Conservation (phyloP, 2,329 filamentous ascomycete genomes). For the Fusarium tuaranense region DNA sequence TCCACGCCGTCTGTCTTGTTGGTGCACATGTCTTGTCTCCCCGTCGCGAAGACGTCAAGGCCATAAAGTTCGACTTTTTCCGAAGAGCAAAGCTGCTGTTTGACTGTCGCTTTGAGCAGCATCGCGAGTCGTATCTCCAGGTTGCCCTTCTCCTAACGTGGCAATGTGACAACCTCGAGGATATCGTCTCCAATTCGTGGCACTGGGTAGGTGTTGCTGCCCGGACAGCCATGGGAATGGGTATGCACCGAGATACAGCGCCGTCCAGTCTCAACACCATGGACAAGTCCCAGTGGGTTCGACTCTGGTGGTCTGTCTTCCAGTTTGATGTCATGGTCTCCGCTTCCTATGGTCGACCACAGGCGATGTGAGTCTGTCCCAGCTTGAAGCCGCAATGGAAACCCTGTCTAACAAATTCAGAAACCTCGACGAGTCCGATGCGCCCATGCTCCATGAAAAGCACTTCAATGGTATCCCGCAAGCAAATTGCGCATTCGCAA, state of each 20-base stretch:
- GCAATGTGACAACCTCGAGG: slow-evolving; percentile 67
- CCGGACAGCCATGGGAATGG: slow-evolving; percentile 63
- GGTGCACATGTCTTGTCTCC: slow-evolving; percentile 61
- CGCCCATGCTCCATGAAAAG: slow-evolving; percentile 54
- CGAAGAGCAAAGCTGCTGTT: slow-evolving; percentile 65
- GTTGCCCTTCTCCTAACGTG: slow-evolving; percentile 66
- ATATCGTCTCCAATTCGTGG: slow-evolving; percentile 65
- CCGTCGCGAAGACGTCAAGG: slow-evolving; percentile 54
- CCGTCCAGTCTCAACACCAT: slow-evolving; percentile 45
- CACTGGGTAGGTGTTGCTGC: slow-evolving; percentile 65
- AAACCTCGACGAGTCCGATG: slow-evolving; percentile 64
- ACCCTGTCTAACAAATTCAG: slow-evolving; percentile 24
- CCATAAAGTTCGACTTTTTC: slow-evolving; percentile 60
- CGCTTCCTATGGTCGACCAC: slow-evolving; percentile 60
- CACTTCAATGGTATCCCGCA: slow-evolving; percentile 58
- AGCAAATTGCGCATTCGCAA: slow-evolving; percentile 57
- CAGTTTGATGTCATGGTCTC: slow-evolving; percentile 54
- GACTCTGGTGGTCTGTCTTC: slow-evolving; percentile 56
- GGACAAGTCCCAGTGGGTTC: slow-evolving; percentile 51
- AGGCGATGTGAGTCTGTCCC: slow-evolving; percentile 55
- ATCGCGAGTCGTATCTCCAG: slow-evolving; percentile 66
- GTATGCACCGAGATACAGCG: slow-evolving; percentile 59
- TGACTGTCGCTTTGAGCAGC: slow-evolving; percentile 64
- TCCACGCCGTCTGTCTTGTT: slow-evolving; percentile 63
- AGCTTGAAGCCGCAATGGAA: background rate